A percentile compares a stretch with the other conserved stretches of the same genome.
Conservation (phyloP, 257 asterid species). For the Jacaranda mimosifolia region DNA sequence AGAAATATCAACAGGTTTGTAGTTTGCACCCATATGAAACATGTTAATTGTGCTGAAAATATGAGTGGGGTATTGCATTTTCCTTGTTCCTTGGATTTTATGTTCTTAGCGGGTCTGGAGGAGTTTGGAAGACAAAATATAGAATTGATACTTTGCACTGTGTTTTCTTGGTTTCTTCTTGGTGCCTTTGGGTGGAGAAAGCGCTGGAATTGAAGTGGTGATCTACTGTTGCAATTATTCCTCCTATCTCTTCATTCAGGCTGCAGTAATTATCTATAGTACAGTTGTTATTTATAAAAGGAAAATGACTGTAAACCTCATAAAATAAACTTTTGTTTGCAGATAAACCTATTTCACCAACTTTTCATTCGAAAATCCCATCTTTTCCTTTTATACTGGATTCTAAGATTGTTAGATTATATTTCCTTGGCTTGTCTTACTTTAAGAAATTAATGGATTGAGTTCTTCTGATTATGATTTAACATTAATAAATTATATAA, state of each 20-base stretch:
- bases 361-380: not conserved
- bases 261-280: slow-evolving; percentile 13
- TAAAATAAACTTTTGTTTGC: not conserved
- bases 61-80: slow-evolving; percentile 25
- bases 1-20: slow-evolving; percentile 75
- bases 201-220: slow-evolving; percentile 5
- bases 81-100: slow-evolving; percentile 18
- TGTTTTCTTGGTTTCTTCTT: slow-evolving; percentile 1
- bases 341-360: not conserved
- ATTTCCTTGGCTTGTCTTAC: not conserved
- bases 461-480: no score
- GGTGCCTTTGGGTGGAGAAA: slow-evolving; percentile 17
- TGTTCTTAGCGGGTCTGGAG: slow-evolving; percentile 18
- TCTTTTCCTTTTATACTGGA: not conserved
- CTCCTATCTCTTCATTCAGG: slow-evolving; percentile 1
- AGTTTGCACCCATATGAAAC: slow-evolving; percentile 22
- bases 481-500: no score
- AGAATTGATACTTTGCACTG: not conserved
- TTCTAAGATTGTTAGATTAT: not conserved
- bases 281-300: not conserved
- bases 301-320: not conserved
- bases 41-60: slow-evolving; percentile 24
- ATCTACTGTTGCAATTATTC: slow-evolving; percentile 7
- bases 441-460: not conserved
- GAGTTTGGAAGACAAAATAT: slow-evolving; percentile 20